A percentile compares a stretch with the other conserved stretches of the same genome.
These are phyloP conservation scores for Tanacetum coccineum DNA, from an alignment of 129 eudicot species.

Conservation along the genomic window DNA sequence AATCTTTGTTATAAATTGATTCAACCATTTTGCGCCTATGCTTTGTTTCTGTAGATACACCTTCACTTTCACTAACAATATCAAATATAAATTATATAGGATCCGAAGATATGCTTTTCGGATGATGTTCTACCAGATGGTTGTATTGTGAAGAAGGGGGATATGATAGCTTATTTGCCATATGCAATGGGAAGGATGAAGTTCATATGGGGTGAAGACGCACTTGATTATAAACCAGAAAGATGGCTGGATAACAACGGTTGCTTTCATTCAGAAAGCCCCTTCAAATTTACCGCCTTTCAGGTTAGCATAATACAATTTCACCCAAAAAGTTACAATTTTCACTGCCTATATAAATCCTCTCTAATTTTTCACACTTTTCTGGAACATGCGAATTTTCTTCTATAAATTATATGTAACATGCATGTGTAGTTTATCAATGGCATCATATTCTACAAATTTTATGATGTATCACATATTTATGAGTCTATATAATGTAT, in stretches of 20 bases:
- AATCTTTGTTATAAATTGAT: background rate
- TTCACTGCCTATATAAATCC: too few species aligned
- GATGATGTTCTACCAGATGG: constrained; percentile 73
- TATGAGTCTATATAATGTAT: too few species aligned
- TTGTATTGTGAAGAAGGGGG: constrained; percentile 54
- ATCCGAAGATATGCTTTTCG: constrained; percentile 54
- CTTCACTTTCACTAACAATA: too few species aligned
- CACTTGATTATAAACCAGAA: constrained; percentile 52
- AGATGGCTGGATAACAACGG: constrained; percentile 69
- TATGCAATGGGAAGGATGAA: constrained; percentile 86
- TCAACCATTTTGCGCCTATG: background rate
- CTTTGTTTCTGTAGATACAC: background rate
- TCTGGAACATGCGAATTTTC: too few species aligned
- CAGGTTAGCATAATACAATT: constrained; percentile 38
- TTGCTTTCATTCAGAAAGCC: constrained; percentile 47
- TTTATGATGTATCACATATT: too few species aligned
- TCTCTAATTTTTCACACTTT: too few species aligned
- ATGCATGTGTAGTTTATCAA: too few species aligned
- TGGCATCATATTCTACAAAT: too few species aligned
- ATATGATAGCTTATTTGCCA: constrained; percentile 54
- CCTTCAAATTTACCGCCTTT: constrained; percentile 72
- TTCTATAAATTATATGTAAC: too few species aligned
- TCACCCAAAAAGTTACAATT: background rate
- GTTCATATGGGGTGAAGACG: constrained; percentile 76
- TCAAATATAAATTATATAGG: constrained; percentile 26